Evolutionary conservation across 2,329 filamentous ascomycete genomes (phyloP).

Genomic region (Phyllosticta paracitricarpa): DNA sequence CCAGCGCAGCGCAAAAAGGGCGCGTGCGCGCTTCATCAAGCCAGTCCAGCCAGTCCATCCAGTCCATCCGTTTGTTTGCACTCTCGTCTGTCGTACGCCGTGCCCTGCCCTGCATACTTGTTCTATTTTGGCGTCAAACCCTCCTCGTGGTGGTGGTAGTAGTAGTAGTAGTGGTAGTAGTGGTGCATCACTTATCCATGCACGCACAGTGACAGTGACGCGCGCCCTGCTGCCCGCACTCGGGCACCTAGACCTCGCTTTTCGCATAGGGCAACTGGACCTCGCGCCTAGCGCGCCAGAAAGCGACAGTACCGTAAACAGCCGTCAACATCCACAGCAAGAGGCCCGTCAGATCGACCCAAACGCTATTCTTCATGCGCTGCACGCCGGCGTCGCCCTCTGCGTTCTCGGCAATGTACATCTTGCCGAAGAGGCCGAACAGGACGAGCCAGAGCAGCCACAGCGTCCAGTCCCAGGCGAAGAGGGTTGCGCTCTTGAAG

Average conservation of each 20-base stretch:
- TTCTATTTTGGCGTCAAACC: too few relatives aligned
- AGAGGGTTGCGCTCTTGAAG: constrained; percentile 35
- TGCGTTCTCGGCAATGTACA: constrained; percentile 63
- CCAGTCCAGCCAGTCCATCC: too few relatives aligned
- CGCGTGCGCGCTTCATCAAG: too few relatives aligned
- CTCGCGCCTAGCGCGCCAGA: not conserved
- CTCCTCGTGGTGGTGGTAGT: too few relatives aligned
- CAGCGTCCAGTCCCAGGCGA: constrained; percentile 51
- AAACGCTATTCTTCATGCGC: constrained; percentile 80
- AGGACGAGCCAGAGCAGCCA: constrained; percentile 65
- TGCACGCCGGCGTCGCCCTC: constrained; percentile 53
- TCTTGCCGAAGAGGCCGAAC: constrained; percentile 73
- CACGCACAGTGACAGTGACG: not conserved
- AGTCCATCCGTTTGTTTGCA: too few relatives aligned
- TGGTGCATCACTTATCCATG: too few relatives aligned
- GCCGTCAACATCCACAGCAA: constrained; percentile 64
- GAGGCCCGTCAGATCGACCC: constrained; percentile 67
- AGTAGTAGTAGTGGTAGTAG: too few relatives aligned
- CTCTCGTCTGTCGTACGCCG: too few relatives aligned
- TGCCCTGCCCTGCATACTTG: too few relatives aligned
- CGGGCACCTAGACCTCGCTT: not conserved
- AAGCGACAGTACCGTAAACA: constrained; percentile 27
- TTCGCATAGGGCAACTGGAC: not conserved
- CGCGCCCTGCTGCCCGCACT: not conserved
- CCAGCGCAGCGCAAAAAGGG: too few relatives aligned